phyloP scores from a whole-genome alignment of 1,284 basidiomycete genomes.

The Cryptococcus maquisensis region DNA sequence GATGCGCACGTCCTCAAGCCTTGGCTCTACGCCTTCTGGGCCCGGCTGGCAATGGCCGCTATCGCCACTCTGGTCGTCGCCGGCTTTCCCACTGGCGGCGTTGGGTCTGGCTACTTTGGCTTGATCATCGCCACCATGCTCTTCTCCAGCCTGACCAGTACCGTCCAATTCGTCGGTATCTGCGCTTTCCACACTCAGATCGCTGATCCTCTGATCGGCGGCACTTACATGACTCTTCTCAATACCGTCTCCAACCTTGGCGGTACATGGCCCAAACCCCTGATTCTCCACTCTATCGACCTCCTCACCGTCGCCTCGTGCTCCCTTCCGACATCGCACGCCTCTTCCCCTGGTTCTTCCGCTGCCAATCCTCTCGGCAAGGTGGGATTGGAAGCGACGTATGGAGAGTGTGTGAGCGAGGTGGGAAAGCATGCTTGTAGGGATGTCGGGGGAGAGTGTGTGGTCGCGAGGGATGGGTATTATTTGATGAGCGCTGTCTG shows the following conservation, averaged over 20 bases:
- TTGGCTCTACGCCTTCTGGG: constrained; percentile 92
- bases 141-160: constrained; percentile 80
- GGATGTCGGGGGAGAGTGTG: constrained; percentile 71
- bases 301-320: constrained; percentile 78
- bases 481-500: constrained; percentile 80
- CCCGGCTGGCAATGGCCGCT: constrained; percentile 66
- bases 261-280: constrained; percentile 89
- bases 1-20: constrained; percentile 60
- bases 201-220: constrained; percentile 94
- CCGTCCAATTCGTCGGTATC: constrained; percentile 97
- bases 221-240: constrained; percentile 94
- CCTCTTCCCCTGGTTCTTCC: too few relatives aligned
- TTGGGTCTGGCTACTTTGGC: constrained; percentile 63
- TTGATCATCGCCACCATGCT: constrained; percentile 77
- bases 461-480: constrained; percentile 85
- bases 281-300: constrained; percentile 66
- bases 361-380: too few relatives aligned
- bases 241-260: constrained; percentile 97
- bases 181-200: constrained; percentile 97
- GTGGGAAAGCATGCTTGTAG: constrained; percentile 76
- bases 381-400: background rate
- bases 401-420: constrained; percentile 79
- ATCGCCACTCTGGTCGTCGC: constrained; percentile 75
- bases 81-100: constrained; percentile 62
- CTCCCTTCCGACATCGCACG: constrained; percentile 51